Base-by-base conservation (phyloP, 495 filamentous ascomycete species). In the Filosporella fistucella region DNA sequence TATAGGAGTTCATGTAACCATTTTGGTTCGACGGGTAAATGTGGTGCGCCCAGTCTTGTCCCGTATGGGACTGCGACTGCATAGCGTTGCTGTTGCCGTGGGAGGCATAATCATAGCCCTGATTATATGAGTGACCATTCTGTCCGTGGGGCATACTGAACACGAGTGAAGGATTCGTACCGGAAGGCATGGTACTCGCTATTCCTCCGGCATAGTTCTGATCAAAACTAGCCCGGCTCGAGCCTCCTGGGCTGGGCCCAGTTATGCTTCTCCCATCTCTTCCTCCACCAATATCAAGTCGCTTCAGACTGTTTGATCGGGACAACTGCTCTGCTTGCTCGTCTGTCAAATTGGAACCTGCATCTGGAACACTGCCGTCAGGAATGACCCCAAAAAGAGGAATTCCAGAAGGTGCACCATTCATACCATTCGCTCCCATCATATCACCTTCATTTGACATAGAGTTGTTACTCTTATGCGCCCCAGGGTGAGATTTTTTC, bases 11-110 rank as follows among this genome's bases (percentile, higher is more conserved):
- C 64, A 79, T 75, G 66, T 77, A 81, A 59, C 73, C 68, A 64
- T 81, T 69, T 52, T 80, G 75, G 57, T 74, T 69, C 68, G 75
- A 78, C 67, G 80, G 68, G 71, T 84, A 82, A 72, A 84, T 87
- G 75, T 86, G 81, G 57, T 80, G 73, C 52, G 82, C 71, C 82
- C 82, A 88, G 64, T 86, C 82, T 68, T 80, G 61, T 55, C 61
- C 51, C 16, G 22, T 47, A 37, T 32, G 11, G 39, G 56, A 49
- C 30, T 53, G 49, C 17, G 53, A 35, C 17, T 52, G 56, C 42
- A 53, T 36, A 20, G 13, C 34, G 38, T 34, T 33, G 49, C 41
- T 42, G 54, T 46, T 56, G 56, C 44, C 45, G 25, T 60, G 44
- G 13, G 45, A 36, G 26, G 47, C 36, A 43, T 55, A 61, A 47